These are phyloP conservation scores for Epichloe sibirici DNA, from an alignment of 2,329 filamentous ascomycete genomes.

Conservation along the genomic window DNA sequence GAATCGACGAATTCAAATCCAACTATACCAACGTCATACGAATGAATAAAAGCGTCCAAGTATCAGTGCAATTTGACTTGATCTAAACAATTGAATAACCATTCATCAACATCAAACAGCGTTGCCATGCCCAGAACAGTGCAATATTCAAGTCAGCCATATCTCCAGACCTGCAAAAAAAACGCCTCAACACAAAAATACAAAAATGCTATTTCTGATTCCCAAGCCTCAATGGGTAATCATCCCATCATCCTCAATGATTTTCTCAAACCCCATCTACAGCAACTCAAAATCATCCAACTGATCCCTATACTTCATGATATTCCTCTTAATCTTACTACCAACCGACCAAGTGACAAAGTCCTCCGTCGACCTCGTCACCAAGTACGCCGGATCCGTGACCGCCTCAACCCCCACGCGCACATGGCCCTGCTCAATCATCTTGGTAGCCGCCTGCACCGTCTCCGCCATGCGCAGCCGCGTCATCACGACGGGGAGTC, in stretches of 20 bases:
- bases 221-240: background rate
- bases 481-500: constrained; percentile 85
- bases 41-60: no score
- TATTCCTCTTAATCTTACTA: constrained; percentile 94
- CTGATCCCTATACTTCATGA: constrained; percentile 89
- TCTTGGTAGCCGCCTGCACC: constrained; percentile 69
- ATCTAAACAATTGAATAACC: no score
- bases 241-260: background rate
- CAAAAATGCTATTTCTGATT: background rate
- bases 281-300: constrained; percentile 91
- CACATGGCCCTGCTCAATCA: constrained; percentile 91
- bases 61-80: background rate
- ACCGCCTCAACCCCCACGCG: constrained; percentile 82
- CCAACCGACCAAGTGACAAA: constrained; percentile 94
- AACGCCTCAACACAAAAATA: background rate
- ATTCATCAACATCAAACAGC: no score
- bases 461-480: constrained; percentile 84
- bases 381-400: constrained; percentile 79
- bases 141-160: background rate
- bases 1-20: no score
- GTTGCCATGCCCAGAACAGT: no score
- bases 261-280: constrained; percentile 27
- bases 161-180: background rate
- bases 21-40: no score
- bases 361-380: constrained; percentile 85